Conservation (phyloP, 805 yeast species). For the Ogataea salicorniae region DNA sequence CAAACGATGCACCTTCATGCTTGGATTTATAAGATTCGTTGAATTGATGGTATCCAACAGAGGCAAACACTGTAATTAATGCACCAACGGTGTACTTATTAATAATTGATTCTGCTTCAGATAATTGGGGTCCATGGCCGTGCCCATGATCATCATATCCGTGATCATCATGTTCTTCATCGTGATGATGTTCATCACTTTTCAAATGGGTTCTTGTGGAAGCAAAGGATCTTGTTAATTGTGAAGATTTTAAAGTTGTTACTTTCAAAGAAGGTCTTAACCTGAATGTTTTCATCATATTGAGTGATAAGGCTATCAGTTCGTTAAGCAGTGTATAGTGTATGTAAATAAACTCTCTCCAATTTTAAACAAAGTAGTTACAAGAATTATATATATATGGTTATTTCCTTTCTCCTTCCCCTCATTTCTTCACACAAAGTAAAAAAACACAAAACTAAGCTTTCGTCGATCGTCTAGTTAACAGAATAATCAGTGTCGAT, state of each 20-base stretch:
- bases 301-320: too few species aligned
- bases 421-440: not conserved
- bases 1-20: constrained; percentile 30
- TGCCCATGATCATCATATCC: constrained; percentile 12
- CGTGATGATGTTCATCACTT: constrained; percentile 4
- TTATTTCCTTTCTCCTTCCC: not conserved
- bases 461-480: not conserved
- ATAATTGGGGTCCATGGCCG: constrained; percentile 14
- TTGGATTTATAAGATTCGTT: constrained; percentile 47
- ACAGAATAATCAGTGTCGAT: too few species aligned
- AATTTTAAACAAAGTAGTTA: too few species aligned
- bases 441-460: not conserved
- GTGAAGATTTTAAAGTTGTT: too few species aligned
- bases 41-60: constrained; percentile 41
- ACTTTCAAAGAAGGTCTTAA: too few species aligned
- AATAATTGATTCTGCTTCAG: constrained; percentile 27
- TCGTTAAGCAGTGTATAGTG: too few species aligned
- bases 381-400: too few species aligned
- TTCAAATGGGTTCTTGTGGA: not conserved
- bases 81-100: constrained; percentile 22
- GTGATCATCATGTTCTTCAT: constrained; percentile 8
- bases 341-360: too few species aligned
- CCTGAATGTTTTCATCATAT: too few species aligned
- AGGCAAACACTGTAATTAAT: constrained; percentile 16
- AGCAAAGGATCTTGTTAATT: too few species aligned